Evolutionary conservation across 371 early-diverging fungal genomes (phyloP), one percentile per base, ranked within the genome.

Genomic region (Coemansia sp.): DNA sequence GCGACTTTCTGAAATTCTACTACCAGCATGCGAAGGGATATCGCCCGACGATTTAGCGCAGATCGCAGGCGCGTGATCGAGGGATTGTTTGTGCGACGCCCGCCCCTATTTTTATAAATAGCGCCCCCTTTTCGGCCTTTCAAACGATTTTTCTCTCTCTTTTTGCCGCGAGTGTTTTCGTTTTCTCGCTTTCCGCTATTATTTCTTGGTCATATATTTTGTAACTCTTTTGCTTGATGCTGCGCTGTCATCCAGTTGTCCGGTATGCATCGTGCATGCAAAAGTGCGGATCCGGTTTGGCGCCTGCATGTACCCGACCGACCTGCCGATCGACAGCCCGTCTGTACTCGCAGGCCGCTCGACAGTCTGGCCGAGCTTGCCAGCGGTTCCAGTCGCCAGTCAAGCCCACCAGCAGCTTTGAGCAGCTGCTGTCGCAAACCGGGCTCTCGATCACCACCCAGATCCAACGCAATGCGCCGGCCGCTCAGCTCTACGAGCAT

Each of bases 401-500:
- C 26, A 26, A 26, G 26, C 26, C 26, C 39, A 42, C 12, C 14
- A 10, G 5, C 26, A 33, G 59, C 31, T 50, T 59, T 59, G 59
- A 59, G 40, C 26, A 59, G 30, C 49, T 50, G 40, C 36, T 59
- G 6, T 26, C 16, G 12, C 30, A 49, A 30, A 49, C 16, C 30
- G 33, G 30, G 12, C 30, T 30, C 26, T 26, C 26, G 26, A 26
- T 55, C 52, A 58, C 60, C 61, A 54, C 11, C 77, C 77, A 74
- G 66, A 49, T 69, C 47, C 65, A 59, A 26, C 72, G 71, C 58
- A 90, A 91, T 49, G 82, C 90, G 10, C 85, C 90, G 0, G 87
- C 91, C 14, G 84, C 96, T 51, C 86, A 88, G 43, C 86, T 95
- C 36, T 98, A 98, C 77, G 97, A 98, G 80, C 91, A 97, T 59